These are phyloP conservation scores for Shiraia bambusicola DNA, from an alignment of 2,329 filamentous ascomycete genomes.

Conservation along the genomic window DNA sequence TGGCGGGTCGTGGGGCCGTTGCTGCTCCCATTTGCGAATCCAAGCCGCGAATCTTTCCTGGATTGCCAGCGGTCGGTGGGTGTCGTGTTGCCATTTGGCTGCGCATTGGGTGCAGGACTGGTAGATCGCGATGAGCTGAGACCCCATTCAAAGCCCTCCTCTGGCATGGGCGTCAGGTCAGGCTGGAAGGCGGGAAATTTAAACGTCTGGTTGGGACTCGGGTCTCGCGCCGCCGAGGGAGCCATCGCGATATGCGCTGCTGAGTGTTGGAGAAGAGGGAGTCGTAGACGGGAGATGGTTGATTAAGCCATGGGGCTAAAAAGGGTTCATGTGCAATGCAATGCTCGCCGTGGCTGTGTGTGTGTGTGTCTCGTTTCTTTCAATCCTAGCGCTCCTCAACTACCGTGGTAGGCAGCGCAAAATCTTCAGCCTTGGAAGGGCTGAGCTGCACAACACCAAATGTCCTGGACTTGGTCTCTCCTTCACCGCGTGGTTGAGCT, in stretches of 20 bases:
- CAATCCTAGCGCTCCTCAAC: neutral
- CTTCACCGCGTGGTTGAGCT: too few relatives aligned
- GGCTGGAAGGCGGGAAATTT: conserved; percentile 51
- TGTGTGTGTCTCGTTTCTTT: conserved; percentile 1
- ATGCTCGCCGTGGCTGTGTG: conserved; percentile 1
- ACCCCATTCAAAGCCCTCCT: conserved; percentile 37
- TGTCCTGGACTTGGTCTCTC: too few relatives aligned
- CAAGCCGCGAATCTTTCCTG: conserved; percentile 55
- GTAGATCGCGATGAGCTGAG: conserved; percentile 37
- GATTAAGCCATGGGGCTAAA: conserved; percentile 36
- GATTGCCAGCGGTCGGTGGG: conserved; percentile 62
- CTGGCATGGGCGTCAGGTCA: conserved; percentile 43
- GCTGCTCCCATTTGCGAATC: conserved; percentile 46
- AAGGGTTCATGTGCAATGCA: conserved; percentile 4
- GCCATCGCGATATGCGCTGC: conserved; percentile 29
- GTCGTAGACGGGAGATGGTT: conserved; percentile 12
- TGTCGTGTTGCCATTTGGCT: conserved; percentile 33
- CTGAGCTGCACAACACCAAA: too few relatives aligned
- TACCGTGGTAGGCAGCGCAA: too few relatives aligned
- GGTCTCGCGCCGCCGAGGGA: conserved; percentile 30
- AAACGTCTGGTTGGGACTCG: conserved; percentile 41
- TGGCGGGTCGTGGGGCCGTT: conserved; percentile 51
- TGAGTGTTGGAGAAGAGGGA: conserved; percentile 11
- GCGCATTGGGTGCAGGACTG: conserved; percentile 31
- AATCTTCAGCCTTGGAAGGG: too few relatives aligned